Evolutionary conservation across 2,329 filamentous ascomycete genomes (phyloP), one percentile per base, ranked within the genome.

Genomic region (Chalara sp.): DNA sequence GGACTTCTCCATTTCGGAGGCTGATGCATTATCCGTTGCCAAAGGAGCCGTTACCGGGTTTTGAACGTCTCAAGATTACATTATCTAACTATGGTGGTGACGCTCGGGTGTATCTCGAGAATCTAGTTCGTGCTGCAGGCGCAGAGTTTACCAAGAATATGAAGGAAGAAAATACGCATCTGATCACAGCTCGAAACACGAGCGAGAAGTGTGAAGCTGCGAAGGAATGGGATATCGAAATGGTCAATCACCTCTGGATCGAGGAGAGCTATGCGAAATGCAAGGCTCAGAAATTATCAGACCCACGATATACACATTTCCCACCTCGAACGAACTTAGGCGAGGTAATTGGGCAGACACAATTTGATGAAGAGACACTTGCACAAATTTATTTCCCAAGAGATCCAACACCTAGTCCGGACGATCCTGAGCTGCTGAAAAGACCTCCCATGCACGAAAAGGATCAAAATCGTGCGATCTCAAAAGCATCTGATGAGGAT

Each of bases 71-170:
- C 66, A 81, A 78, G 47, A 93, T 99, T 62, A 96, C 90, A 51
- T 76, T 99, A 5, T 97, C 93, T 5, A 99, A 97, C 67, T 99
- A 99, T 65, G 89, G 89, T 44, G 93, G 93, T 32, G 93, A 99
- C 67, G 89, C 93, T 12, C 83, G 93, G 44, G 83, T 89, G 48
- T 99, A 97, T 63, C 76, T 99, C 5, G 91, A 97, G 68, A 97
- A 96, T 59, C 76, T 99, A 37, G 86, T 96, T 60, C 82, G 76
- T 53, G 90, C 90, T 29, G 78, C 86, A 12, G 93, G 93, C 12
- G 92, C 88, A 6, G 84, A 87, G 55, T 97, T 89, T 65, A 99
- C 93, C 32, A 95, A 95, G 71, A 95, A 89, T 0, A 87, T 99
- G 82, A 95, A 89, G 67, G 82, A 87, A 58, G 90, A 96, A 55